phyloP scores from a whole-genome alignment of 1,139 yeast genomes.

The Saccharomyces hybrid region DNA sequence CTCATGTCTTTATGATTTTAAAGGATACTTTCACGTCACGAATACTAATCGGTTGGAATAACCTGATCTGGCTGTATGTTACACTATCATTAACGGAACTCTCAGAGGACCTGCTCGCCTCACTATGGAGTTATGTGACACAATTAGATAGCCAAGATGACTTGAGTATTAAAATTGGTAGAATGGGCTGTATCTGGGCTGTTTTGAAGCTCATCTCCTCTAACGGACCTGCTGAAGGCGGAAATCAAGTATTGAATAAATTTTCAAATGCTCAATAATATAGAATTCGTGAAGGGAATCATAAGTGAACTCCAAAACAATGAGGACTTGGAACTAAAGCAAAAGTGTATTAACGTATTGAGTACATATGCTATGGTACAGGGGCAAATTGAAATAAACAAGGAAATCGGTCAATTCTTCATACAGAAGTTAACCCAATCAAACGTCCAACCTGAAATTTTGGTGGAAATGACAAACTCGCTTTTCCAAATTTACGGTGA shows the following conservation, averaged over 20 bases:
- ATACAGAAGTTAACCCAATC: slow-evolving; percentile 30
- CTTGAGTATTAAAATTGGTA: slow-evolving; percentile 39
- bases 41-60: slow-evolving; percentile 61
- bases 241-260: slow-evolving; percentile 12
- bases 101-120: background rate
- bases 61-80: slow-evolving; percentile 48
- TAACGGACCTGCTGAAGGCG: slow-evolving; percentile 1
- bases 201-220: slow-evolving; percentile 36
- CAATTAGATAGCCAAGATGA: slow-evolving; percentile 25
- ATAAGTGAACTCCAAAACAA: slow-evolving; percentile 21
- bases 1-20: slow-evolving; percentile 38
- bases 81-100: slow-evolving; percentile 16
- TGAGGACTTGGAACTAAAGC: slow-evolving; percentile 20
- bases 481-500: slow-evolving; percentile 83
- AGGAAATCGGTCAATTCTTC: slow-evolving; percentile 42
- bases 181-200: slow-evolving; percentile 59
- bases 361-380: slow-evolving; percentile 47
- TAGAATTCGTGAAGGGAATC: slow-evolving; percentile 17
- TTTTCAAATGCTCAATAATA: slow-evolving; percentile 21
- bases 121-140: slow-evolving; percentile 18
- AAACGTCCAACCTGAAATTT: slow-evolving; percentile 32
- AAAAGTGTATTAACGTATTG: slow-evolving; percentile 41
- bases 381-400: slow-evolving; percentile 42
- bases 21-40: slow-evolving; percentile 43
- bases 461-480: slow-evolving; percentile 55